These are phyloP conservation scores for Cryptococcus wingfieldii DNA, from an alignment of 1,284 basidiomycete species.

Conservation along the genomic window DNA sequence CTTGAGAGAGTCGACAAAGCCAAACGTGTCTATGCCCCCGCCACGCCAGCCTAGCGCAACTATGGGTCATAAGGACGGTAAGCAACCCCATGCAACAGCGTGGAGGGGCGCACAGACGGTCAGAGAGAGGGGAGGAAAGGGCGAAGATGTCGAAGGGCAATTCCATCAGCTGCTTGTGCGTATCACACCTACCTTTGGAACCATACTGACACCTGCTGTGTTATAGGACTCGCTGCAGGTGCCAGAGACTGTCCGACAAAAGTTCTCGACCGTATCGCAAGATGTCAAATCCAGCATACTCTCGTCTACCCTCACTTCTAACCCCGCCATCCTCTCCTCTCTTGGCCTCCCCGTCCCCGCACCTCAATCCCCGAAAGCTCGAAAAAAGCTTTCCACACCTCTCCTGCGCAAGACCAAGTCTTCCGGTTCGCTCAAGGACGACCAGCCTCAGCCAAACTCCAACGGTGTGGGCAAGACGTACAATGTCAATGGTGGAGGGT, in stretches of 20 bases:
- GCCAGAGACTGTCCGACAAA: slow-evolving; percentile 36
- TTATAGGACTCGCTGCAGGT: slow-evolving; percentile 41
- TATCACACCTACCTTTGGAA: background rate
- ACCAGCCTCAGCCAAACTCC: slow-evolving; percentile 8
- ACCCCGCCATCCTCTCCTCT: slow-evolving; percentile 36
- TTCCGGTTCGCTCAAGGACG: slow-evolving; percentile 23
- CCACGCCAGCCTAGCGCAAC: slow-evolving; percentile 13
- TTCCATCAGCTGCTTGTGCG: slow-evolving; percentile 41
- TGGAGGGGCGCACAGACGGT: background rate
- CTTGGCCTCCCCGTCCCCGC: slow-evolving; percentile 30
- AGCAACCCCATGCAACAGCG: slow-evolving; percentile 9
- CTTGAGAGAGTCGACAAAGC: slow-evolving; percentile 15
- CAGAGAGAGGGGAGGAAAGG: slow-evolving; percentile 2
- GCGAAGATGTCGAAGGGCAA: slow-evolving; percentile 32
- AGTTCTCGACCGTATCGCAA: slow-evolving; percentile 37
- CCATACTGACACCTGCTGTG: background rate
- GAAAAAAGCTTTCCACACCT: slow-evolving; percentile 36
- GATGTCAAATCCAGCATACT: slow-evolving; percentile 43
- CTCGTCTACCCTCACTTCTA: slow-evolving; percentile 32
- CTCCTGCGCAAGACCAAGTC: slow-evolving; percentile 42
- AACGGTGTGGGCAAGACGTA: slow-evolving; percentile 31
- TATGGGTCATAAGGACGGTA: slow-evolving; percentile 9
- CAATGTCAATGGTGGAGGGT: slow-evolving; percentile 31
- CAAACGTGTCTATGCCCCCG: slow-evolving; percentile 19
- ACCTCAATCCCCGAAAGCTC: slow-evolving; percentile 23